Percentiles rank a stretch among this genome's conserved stretches.
phyloP scores from a whole-genome alignment of 73 alveolate genomes.

The Effrenium voratum region DNA sequence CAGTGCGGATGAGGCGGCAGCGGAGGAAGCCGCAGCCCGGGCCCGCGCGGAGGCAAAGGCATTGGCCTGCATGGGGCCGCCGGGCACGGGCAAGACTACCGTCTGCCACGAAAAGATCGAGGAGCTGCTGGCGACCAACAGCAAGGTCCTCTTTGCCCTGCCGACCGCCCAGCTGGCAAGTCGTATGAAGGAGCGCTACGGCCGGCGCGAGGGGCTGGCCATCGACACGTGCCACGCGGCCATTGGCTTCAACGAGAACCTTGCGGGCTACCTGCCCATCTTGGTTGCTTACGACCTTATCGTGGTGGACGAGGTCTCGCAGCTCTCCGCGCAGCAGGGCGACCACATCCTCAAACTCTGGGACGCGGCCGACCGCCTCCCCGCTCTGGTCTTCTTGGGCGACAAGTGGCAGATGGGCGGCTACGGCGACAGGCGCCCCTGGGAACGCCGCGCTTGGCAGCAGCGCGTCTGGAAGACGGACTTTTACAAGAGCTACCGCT shows the following conservation, averaged over 20 bases:
- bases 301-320: conserved; percentile 38
- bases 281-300: background rate
- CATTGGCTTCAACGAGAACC: conserved; percentile 1
- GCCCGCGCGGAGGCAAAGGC: background rate
- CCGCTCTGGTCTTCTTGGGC: background rate
- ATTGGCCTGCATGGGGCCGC: too few species aligned
- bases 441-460: conserved; percentile 1
- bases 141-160: too few species aligned
- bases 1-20: background rate
- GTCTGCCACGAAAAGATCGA: too few species aligned
- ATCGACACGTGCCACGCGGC: background rate
- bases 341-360: conserved; percentile 1
- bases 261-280: background rate
- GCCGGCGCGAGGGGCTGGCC: too few species aligned
- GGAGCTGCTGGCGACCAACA: too few species aligned
- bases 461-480: background rate
- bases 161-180: too few species aligned
- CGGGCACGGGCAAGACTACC: too few species aligned
- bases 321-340: background rate
- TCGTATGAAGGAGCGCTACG: too few species aligned
- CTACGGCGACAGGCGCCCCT: conserved; percentile 12
- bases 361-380: background rate
- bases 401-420: conserved; percentile 28
- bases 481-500: background rate
- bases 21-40: background rate